Evolutionary conservation across 768 basidiomycete genomes (phyloP), one percentile per base, ranked within the genome.

Genomic region (Termitomyces sp.): DNA sequence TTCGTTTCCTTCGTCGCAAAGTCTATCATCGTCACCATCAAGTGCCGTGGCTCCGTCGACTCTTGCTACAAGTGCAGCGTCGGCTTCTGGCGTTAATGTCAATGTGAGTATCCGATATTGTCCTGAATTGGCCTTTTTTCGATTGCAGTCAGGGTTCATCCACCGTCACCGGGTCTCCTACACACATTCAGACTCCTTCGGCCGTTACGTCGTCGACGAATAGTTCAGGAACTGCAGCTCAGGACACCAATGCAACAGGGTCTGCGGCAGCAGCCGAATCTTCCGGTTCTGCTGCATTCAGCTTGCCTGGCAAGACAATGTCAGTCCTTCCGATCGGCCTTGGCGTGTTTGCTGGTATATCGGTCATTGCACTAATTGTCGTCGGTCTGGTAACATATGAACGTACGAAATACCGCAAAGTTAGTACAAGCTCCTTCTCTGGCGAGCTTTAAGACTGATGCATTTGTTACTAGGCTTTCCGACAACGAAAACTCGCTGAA

Each of bases 301-400:
- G 72, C 31, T 72, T 92, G 37, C 92, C 92, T 12, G 92, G 92
- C 22, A 88, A 83, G 72, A 77, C 79, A 56, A 64, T 93, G 18
- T 80, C 83, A 42, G 91, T 93, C 4, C 76, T 92, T 34, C 92
- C 92, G 0, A 85, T 94, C 61, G 92, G 92, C 61, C 78, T 94
- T 43, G 89, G 87, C 52, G 80, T 94, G 10, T 93, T 90, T 66
- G 90, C 87, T 46, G 92, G 91, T 61, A 87, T 96, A 58, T 90
- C 90, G 31, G 87, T 87, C 8, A 87, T 94, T 64, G 88, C 88
- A 18, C 69, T 96, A 63, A 84, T 88, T 59, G 84, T 90, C 24
- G 89, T 95, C 57, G 87, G 82, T 51, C 74, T 92, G 69, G 92
- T 94, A 61, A 92, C 91, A 6, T 92, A 86, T 66, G 92, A 95